Evolutionary conservation across 345 rosid genomes (phyloP), one percentile per base, ranked within the genome.

Genomic region (Excoecaria agallocha): DNA sequence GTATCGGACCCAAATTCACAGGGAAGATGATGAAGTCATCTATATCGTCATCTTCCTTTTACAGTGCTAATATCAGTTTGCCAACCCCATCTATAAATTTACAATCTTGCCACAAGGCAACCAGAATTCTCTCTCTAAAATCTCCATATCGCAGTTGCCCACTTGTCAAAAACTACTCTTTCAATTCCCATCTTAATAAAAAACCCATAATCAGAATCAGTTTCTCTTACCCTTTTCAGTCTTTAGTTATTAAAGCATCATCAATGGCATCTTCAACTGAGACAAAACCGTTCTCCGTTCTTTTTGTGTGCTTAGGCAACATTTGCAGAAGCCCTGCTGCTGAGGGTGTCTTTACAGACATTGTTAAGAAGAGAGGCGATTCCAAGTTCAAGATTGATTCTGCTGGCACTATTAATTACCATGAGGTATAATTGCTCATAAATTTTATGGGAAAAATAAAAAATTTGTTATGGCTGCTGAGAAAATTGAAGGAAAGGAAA

Each of bases 251-350:
- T 38, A 80, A 75, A 67, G 83, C 91, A 17, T 76, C 90, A 48
- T 55, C 78, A 68, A 82, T 66, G 35, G 67, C 80, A 6, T 58
- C 73, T 6, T 49, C 81, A 6, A 55, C 84, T 9, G 83, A 74
- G 86, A 79, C 83, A 38, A 89, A 84, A 79, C 98, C 96, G 24
- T 89, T 85, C 80, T 84, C 96, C 51, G 96, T 95, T 64, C 90
- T 92, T 43, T 94, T 94, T 66, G 99, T 89, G 45, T 94, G 98
- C 79, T 85, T 89, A 3, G 99, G 99, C 43, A 92, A 94, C 81
- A 94, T 91, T 64, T 94, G 98, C 74, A 86, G 98, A 37, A 95
- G 99, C 78, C 99, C 98, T 65, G 96, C 97, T 68, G 99, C 99
- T 3, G 99, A 95, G 88, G 98, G 93, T 52, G 98, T 95, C 68